Evolutionary conservation across 176 grass and related monocot genomes (phyloP), one percentile per base, ranked within the genome.

Genomic region (Thalia dealbata): DNA sequence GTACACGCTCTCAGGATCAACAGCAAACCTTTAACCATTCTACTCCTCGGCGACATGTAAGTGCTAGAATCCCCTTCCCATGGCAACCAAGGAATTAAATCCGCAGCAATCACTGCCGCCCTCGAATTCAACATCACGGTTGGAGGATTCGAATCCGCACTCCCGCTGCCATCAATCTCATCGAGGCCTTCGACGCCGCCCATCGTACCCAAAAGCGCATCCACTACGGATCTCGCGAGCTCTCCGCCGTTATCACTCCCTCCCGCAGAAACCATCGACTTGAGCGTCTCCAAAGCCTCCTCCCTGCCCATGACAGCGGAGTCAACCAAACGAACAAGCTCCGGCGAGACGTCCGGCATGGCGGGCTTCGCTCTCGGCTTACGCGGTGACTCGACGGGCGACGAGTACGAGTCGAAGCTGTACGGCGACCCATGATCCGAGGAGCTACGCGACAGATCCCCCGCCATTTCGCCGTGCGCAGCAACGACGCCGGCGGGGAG

Each of bases 161-260:
- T 72, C 0, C 64, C 70, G 72, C 26, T 29, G n/a, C 84, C 78
- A 14, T 52, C 71, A 15, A 75, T 82, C 72, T 90, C 78, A 64
- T 88, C 87, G 9, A 86, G 70, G 27, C 87, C 87, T 78, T 97
- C 90, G 3, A 88, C 81, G 32, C 89, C 87, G 38, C 93, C 87
- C 89, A 97, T 97, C 58, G 89, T 86, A 25, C 64, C 73, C 10
- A 97, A 89, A 76, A 97, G 87, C 73, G 86, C 87, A 21, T 97
- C 89, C 12, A 97, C 89, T 29, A 92, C 81, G 10, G 83, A 76
- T 81, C 84, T 80, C 21, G 85, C 81, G 50, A 91, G 64, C 74
- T 80, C 84, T 25, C 76, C 84, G 69, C 76, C 70, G 38, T 79
- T 84, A 19, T 82, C 75, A 35, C 44, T 43, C 62, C 79, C 75